These are phyloP conservation scores for Rosa chinensis DNA, from an alignment of 306 rosid genomes.

Conservation along the genomic window DNA sequence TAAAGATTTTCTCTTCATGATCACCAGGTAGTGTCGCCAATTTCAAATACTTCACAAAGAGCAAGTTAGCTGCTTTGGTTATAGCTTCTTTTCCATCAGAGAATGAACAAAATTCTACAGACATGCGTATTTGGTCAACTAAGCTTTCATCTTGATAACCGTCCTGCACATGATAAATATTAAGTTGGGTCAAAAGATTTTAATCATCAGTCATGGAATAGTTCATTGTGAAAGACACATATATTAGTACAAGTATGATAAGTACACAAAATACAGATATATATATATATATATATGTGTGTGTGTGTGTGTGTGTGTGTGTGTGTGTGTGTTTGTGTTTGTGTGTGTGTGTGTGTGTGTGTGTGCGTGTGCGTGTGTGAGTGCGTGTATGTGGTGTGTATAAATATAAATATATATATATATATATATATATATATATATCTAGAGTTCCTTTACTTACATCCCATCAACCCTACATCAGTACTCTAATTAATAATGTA, in stretches of 20 bases:
- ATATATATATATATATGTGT: background rate
- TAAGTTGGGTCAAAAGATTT: constrained; percentile 28
- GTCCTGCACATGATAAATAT: constrained; percentile 47
- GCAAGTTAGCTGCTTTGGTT: constrained; percentile 71
- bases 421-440: background rate
- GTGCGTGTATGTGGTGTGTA: no score
- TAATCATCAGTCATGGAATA: background rate
- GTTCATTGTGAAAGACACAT: background rate
- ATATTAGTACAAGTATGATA: background rate
- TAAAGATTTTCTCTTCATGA: constrained; percentile 35
- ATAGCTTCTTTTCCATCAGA: constrained; percentile 82
- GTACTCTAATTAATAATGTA: background rate
- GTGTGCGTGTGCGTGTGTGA: no score
- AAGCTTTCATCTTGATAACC: constrained; percentile 36
- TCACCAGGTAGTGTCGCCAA: constrained; percentile 40
- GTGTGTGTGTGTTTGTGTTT: no score
- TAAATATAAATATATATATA: no score
- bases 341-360: no score
- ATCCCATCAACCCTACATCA: background rate
- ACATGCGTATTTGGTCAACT: constrained; percentile 40
- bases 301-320: no score
- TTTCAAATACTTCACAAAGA: constrained; percentile 52
- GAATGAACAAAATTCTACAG: constrained; percentile 61
- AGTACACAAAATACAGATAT: background rate
- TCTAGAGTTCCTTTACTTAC: background rate